Evolutionary conservation across 2,329 filamentous ascomycete genomes (phyloP), one percentile per base, ranked within the genome.

Genomic region (Nemania sp.): DNA sequence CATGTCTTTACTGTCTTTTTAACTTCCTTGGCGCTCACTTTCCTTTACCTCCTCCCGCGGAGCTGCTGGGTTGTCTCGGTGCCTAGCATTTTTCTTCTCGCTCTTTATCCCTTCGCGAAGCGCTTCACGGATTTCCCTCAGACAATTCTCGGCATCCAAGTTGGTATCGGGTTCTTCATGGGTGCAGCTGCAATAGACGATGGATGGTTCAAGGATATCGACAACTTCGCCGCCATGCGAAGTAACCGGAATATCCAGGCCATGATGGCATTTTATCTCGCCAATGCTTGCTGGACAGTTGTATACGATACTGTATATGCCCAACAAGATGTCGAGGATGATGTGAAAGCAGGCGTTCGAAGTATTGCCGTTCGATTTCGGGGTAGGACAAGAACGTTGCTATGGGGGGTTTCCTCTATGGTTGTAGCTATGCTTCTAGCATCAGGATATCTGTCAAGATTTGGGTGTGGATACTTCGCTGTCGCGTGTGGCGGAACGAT

Each of bases 1-100:
- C 80, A n/a, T 20, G 20, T 54, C 20, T 54, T 43, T 29, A 62
- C 58, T 24, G 26, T 41, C 10, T 10, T 41, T 13, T 15, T 41
- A 7, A 15, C 38, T 15, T 10, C 38, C 3, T 41, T 41, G 6
- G 38, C 38, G 3, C 38, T 41, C 13, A 3, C 6, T 3, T 41
- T 41, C 13, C 26, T 52, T 52, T 38, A 61, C 45, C 6, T 24
- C 10, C 57, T 61, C 10, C 45, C 45, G 2, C 2, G 2, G 3
- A 51, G 4, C 41, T 51, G 43, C 15, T 51, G 27, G 57, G 3
- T 41, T 26, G 18, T 51, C 20, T 7, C 15, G 2, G 3, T 61
- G 29, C 57, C 45, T 5, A 43, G 5, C 29, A 18, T 61, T 11
- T 5, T 61, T 5, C 45, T 51, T n/a, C 3, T 22, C 5, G 15